Evolutionary conservation across 1,284 basidiomycete species (phyloP).

Genomic region (Sporisorium reilianum): DNA sequence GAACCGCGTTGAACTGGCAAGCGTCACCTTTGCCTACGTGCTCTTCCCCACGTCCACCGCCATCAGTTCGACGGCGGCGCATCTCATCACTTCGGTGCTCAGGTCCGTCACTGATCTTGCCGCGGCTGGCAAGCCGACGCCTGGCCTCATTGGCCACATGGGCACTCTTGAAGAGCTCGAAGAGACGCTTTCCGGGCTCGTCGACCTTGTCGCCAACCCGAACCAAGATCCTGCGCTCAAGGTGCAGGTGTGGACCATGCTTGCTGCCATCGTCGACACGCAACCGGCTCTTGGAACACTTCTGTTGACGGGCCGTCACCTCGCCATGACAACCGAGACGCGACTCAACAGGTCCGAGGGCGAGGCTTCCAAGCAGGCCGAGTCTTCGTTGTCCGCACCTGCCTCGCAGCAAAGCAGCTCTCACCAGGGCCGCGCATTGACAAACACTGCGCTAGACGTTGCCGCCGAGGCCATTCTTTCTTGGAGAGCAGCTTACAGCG

Average conservation of each 20-base stretch:
- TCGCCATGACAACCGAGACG: conserved; percentile 66
- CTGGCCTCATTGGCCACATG: conserved; percentile 60
- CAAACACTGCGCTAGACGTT: conserved; percentile 66
- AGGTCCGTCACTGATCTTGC: conserved; percentile 37
- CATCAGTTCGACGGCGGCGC: conserved; percentile 56
- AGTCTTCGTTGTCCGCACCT: conserved; percentile 35
- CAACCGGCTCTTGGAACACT: conserved; percentile 88
- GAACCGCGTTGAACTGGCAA: conserved; percentile 49
- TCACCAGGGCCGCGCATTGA: conserved; percentile 39
- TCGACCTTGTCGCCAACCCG: conserved; percentile 70
- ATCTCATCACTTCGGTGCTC: conserved; percentile 55
- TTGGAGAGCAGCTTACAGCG: conserved; percentile 75
- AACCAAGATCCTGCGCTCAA: conserved; percentile 78
- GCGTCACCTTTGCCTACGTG: conserved; percentile 48
- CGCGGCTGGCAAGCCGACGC: conserved; percentile 22
- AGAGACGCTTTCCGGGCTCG: conserved; percentile 45
- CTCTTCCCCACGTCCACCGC: conserved; percentile 43
- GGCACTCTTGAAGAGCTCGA: conserved; percentile 67
- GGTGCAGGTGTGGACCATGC: conserved; percentile 83
- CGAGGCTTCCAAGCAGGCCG: conserved; percentile 51
- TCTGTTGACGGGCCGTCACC: conserved; percentile 80
- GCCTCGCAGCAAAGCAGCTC: neutral
- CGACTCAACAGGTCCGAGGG: conserved; percentile 42
- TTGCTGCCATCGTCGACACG: conserved; percentile 82
- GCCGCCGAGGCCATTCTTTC: conserved; percentile 77